Base-by-base conservation (phyloP, 345 rosid species). In the Rhizophora apiculata region DNA sequence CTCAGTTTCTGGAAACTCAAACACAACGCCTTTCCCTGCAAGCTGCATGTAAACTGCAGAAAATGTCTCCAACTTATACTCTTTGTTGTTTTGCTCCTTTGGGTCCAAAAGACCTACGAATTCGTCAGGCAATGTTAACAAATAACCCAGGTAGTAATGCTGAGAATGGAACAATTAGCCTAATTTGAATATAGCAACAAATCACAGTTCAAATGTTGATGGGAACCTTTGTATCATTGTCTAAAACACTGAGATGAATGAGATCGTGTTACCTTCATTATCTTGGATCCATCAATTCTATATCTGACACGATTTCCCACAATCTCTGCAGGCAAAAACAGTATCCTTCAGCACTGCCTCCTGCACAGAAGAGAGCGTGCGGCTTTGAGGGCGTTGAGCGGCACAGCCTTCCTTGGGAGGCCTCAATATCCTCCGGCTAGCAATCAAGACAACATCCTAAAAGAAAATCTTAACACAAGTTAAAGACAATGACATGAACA, bases 401-500 rank as follows among this genome's bases (percentile, higher is more conserved):
- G 97, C 97, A 68, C 93, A 93, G 22, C 98, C 97, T 62, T 89
- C 90, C 93, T 93, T 93, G 22, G 97, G 97, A 20, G 93, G 96
- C 60, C 96, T 85, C 81, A 85, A 58, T 36, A 90, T 88, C 82
- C 96, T 92, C 64, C 96, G 62, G 32, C 92, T 85, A 32, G 96
- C 90, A 74, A 89, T 85, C 70, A 92, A 49, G 54, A 92, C 80
- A 30, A 89, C 96, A 83, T 85, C 97, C 97, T 89, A 70, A 59
- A 20, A 71, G 13, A 58, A n/a, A 59, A 5, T 6, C 11, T 31
- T 11, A 49, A 60, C 57, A 10, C 5, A n/a, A n/a, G 53, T 66
- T 54, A 72, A 30, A 30, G 31, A 30, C 31, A 3, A 30, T 30
- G 31, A 30, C 31, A 3, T 2, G 4, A 30, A 30, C 31, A 30